phyloP scores from a whole-genome alignment of 495 filamentous ascomycete species.

The Pyrenula massariospora region DNA sequence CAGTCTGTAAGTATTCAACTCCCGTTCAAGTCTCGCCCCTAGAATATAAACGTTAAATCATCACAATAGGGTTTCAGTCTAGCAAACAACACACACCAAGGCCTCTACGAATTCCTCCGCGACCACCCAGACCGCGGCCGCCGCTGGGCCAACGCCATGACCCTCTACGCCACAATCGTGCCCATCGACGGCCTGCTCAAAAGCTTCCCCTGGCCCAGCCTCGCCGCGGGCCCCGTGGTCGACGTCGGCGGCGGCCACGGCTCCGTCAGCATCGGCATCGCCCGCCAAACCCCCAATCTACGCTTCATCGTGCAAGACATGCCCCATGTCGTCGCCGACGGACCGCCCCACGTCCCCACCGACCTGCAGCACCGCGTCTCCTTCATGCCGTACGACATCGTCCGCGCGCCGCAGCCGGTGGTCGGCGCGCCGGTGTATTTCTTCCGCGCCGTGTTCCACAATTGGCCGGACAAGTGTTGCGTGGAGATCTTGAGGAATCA shows the following conservation, averaged over 20 bases:
- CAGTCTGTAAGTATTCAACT: background rate
- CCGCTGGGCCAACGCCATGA: background rate
- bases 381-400: background rate
- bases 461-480: slow-evolving; percentile 31
- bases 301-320: slow-evolving; percentile 2
- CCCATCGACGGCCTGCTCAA: background rate
- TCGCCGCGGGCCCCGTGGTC: background rate
- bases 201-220: background rate
- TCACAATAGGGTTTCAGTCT: background rate
- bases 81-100: background rate
- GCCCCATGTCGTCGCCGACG: background rate
- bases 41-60: too few relatives aligned
- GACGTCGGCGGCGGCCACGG: slow-evolving; percentile 36
- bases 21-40: too few relatives aligned
- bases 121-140: background rate
- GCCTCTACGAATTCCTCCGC: background rate
- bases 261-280: slow-evolving; percentile 35
- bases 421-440: slow-evolving; percentile 25
- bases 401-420: background rate
- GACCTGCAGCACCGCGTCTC: background rate
- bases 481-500: slow-evolving; percentile 23
- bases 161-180: background rate
- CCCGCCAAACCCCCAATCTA: slow-evolving; percentile 3
- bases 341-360: background rate
- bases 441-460: slow-evolving; percentile 32